Base-by-base conservation (phyloP, 1,139 yeast species). In the Magnusiomyces magnusii region DNA sequence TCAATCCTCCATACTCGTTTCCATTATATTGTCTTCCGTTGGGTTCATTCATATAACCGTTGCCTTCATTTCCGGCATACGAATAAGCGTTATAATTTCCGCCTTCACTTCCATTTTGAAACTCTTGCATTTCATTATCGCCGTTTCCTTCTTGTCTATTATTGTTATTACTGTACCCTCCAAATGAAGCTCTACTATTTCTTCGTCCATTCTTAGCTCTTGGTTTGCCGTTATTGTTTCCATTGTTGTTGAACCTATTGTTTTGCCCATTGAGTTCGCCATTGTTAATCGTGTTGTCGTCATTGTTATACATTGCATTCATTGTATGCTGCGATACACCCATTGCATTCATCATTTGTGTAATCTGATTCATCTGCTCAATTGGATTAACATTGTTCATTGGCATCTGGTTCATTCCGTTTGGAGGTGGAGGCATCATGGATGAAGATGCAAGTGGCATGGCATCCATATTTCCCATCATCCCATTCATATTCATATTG, bases 181-280 rank as follows among this genome's bases (percentile, higher is more conserved):
- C 49, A 44, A 17, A 3, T 5, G 24, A 19, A 21, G 49, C 9
- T 10, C 28, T 25, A 21, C 27, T 47, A 47, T 51, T 47, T 13
- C 56, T 21, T 36, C 50, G 2, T 5, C 23, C 23, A 41, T 41
- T 23, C 15, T 42, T 42, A 41, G 51, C 19, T 27, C 51, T 39
- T 15, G n/a, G n/a, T n/a, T n/a, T n/a, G n/a, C 51, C 23, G 5
- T 19, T 19, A 28, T 19, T 51, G 27, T 3, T 51, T 7, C 25
- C 27, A 44, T 51, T n/a, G 25, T 42, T 25, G 44, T 49, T 23
- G 41, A 25, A 7, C 27, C 52, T 27, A 52, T 54, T 44, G 47
- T 41, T 41, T n/a, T n/a, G 21, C 17, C 47, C 17, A n/a, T 44
- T 44, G 49, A 7, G 10, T 10, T 44, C 27, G 27, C n/a, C 21